These are phyloP conservation scores for Irpex lacteus DNA, from an alignment of 1,284 basidiomycete genomes.

Conservation along the genomic window DNA sequence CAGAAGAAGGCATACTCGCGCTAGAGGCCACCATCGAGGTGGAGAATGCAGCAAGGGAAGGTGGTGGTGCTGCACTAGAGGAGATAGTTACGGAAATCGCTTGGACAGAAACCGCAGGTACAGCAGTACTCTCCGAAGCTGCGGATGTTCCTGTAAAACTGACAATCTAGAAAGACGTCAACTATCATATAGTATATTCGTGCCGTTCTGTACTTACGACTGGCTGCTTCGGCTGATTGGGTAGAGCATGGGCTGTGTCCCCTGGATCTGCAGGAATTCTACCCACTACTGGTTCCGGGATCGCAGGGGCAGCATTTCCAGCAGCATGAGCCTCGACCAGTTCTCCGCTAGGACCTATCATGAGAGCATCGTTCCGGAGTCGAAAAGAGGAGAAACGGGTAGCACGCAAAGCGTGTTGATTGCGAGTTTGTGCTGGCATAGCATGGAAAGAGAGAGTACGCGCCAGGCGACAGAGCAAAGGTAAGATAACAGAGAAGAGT, in stretches of 20 bases:
- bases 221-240: background rate
- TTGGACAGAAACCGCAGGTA: background rate
- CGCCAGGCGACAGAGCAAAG: background rate
- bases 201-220: background rate
- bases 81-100: background rate
- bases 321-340: conserved; percentile 10
- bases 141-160: background rate
- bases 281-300: conserved; percentile 2
- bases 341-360: conserved; percentile 16
- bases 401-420: background rate
- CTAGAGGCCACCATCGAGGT: background rate
- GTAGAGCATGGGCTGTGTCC: background rate
- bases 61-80: background rate
- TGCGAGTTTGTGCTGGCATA: background rate
- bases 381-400: background rate
- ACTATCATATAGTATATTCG: background rate
- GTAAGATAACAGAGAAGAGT: background rate
- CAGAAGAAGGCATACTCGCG: background rate
- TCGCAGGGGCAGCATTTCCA: conserved; percentile 3
- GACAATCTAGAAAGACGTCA: background rate
- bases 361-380: conserved; percentile 7
- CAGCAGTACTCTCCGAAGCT: background rate
- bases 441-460: background rate
- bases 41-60: background rate
- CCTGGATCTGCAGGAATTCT: background rate